These are phyloP conservation scores for Alternaria sp. DNA, from an alignment of 2,329 filamentous ascomycete genomes.

Conservation along the genomic window DNA sequence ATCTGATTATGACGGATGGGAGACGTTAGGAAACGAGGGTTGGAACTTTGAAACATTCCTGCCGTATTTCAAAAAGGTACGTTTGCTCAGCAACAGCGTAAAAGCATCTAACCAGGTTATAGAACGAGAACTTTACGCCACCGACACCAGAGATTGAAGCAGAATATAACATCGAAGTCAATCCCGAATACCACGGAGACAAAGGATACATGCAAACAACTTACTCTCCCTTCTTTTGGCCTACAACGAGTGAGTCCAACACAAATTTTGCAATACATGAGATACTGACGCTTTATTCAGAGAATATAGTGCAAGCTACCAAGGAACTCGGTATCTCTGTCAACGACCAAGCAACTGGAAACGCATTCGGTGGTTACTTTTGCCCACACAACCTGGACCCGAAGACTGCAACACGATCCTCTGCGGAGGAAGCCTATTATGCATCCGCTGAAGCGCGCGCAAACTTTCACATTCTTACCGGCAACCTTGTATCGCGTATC, in stretches of 20 bases:
- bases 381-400: conserved; percentile 30
- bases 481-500: conserved; percentile 24
- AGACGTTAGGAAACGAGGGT: conserved; percentile 33
- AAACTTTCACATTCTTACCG: conserved; percentile 32
- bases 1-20: conserved; percentile 45
- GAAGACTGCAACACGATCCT: conserved; percentile 23
- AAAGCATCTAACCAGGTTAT: conserved; percentile 7
- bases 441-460: conserved; percentile 21
- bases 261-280: neutral
- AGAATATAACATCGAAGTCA: conserved; percentile 30
- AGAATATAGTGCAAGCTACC: conserved; percentile 30
- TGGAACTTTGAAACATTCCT: conserved; percentile 41
- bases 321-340: conserved; percentile 24
- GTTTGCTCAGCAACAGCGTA: neutral
- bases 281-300: conserved; percentile 9
- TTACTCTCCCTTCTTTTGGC: conserved; percentile 33
- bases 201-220: conserved; percentile 30
- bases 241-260: conserved; percentile 26
- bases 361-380: conserved; percentile 33
- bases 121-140: conserved; percentile 34
- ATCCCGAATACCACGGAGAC: conserved; percentile 24
- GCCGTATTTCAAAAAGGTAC: conserved; percentile 36
- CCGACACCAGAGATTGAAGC: conserved; percentile 24
- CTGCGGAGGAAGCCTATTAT: conserved; percentile 33
- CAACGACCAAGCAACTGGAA: conserved; percentile 31